These are phyloP conservation scores for Roridomyces roridus DNA, from an alignment of 768 basidiomycete species.

Conservation along the genomic window DNA sequence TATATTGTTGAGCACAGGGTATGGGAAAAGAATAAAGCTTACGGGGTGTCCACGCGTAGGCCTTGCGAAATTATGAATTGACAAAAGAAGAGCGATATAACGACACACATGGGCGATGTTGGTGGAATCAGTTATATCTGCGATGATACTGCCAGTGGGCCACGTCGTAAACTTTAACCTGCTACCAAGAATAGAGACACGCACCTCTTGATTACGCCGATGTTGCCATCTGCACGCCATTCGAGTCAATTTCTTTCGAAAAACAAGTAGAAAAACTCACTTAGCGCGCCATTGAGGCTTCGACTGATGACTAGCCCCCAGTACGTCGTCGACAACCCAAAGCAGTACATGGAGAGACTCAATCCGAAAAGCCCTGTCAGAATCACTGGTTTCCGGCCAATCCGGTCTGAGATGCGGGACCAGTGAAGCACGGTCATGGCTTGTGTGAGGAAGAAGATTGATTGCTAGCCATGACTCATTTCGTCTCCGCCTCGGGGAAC, in stretches of 20 bases:
- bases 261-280: conserved; percentile 29
- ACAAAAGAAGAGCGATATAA: too few species aligned
- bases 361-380: conserved; percentile 61
- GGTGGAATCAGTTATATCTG: conserved; percentile 62
- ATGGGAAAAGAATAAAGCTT: too few species aligned
- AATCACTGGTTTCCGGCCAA: conserved; percentile 69
- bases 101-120: conserved; percentile 44
- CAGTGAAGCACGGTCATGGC: conserved; percentile 66
- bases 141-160: conserved; percentile 48
- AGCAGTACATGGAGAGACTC: conserved; percentile 60
- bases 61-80: too few species aligned
- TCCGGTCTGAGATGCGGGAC: conserved; percentile 65
- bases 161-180: conserved; percentile 12
- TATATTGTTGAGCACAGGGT: too few species aligned
- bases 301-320: conserved; percentile 57
- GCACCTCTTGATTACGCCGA: conserved; percentile 54
- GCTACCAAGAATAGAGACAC: conserved; percentile 19
- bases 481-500: not conserved
- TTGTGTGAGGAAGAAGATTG: conserved; percentile 63
- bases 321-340: conserved; percentile 64
- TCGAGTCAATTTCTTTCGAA: not conserved
- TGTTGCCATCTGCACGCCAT: conserved; percentile 30
- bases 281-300: conserved; percentile 61
- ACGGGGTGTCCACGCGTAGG: too few species aligned
- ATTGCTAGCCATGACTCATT: conserved; percentile 47